A percentile compares a stretch with the other conserved stretches of the same genome.
phyloP scores from a whole-genome alignment of 192 early-diverging fungal species.

The Gonapodya sp. region DNA sequence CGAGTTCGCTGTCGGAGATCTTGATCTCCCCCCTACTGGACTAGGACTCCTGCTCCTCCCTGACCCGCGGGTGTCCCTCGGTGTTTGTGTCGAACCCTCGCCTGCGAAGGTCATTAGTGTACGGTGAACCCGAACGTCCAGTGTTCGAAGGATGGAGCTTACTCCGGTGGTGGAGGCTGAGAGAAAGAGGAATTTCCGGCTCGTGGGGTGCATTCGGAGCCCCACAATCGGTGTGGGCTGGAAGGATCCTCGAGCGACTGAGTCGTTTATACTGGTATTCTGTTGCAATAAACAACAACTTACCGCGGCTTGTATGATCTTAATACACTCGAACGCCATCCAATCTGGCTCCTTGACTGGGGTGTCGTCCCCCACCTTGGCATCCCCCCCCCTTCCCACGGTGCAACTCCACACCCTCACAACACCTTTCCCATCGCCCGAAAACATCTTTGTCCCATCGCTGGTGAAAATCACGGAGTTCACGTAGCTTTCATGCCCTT shows the following conservation, averaged over 20 bases:
- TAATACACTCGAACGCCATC: constrained; percentile 23
- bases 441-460: constrained; percentile 27
- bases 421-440: constrained; percentile 27
- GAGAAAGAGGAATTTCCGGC: constrained; percentile 27
- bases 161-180: constrained; percentile 6
- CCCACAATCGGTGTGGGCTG: constrained; percentile 17
- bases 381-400: constrained; percentile 1
- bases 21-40: background rate
- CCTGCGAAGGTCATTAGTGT: constrained; percentile 21
- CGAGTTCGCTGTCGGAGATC: background rate
- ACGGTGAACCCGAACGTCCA: constrained; percentile 30
- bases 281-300: background rate
- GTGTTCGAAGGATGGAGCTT: constrained; percentile 17
- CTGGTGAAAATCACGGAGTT: constrained; percentile 29
- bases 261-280: background rate
- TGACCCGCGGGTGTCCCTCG: background rate
- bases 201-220: constrained; percentile 25
- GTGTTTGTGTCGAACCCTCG: background rate
- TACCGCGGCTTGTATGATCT: constrained; percentile 21
- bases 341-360: background rate
- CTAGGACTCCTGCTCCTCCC: background rate
- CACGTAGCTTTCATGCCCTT: constrained; percentile 24
- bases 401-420: constrained; percentile 32
- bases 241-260: background rate
- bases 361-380: background rate